phyloP scores from a whole-genome alignment of 2,329 filamentous ascomycete genomes.

The Phoma herbarum region DNA sequence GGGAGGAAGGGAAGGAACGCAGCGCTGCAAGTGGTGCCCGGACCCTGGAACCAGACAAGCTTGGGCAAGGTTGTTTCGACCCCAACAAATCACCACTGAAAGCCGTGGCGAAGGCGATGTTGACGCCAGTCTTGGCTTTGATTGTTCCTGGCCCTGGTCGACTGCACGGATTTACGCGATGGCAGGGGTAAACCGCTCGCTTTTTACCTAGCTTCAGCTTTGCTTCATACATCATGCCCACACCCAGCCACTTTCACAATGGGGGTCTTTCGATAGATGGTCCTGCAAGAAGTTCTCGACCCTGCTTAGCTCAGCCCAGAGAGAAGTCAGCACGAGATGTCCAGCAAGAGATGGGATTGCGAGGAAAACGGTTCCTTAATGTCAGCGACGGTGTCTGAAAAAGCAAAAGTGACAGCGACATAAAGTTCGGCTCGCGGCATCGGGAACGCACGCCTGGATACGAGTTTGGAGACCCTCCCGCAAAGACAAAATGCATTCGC shows the following conservation, averaged over 20 bases:
- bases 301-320: neutral
- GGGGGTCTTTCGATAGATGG: slow-evolving; percentile 9
- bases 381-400: slow-evolving; percentile 2
- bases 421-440: neutral
- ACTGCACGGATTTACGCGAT: slow-evolving; percentile 4
- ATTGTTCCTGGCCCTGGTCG: slow-evolving; percentile 11
- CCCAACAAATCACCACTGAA: slow-evolving; percentile 5
- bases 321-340: neutral
- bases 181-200: slow-evolving; percentile 7
- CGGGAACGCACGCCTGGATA: neutral
- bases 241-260: neutral
- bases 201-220: neutral
- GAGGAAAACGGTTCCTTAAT: slow-evolving; percentile 7
- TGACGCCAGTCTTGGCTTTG: slow-evolving; percentile 4
- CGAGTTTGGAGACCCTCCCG: neutral
- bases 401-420: slow-evolving; percentile 15
- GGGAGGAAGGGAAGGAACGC: slow-evolving; percentile 5
- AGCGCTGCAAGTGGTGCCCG: slow-evolving; percentile 1
- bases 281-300: neutral
- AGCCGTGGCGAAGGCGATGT: slow-evolving; percentile 1
- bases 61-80: slow-evolving; percentile 1
- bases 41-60: slow-evolving; percentile 2
- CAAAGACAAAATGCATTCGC: neutral
- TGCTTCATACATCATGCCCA: slow-evolving; percentile 3
- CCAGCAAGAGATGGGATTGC: slow-evolving; percentile 4